Conservation (phyloP, 1,284 basidiomycete genomes). For the Fomitiporia mediterranea region DNA sequence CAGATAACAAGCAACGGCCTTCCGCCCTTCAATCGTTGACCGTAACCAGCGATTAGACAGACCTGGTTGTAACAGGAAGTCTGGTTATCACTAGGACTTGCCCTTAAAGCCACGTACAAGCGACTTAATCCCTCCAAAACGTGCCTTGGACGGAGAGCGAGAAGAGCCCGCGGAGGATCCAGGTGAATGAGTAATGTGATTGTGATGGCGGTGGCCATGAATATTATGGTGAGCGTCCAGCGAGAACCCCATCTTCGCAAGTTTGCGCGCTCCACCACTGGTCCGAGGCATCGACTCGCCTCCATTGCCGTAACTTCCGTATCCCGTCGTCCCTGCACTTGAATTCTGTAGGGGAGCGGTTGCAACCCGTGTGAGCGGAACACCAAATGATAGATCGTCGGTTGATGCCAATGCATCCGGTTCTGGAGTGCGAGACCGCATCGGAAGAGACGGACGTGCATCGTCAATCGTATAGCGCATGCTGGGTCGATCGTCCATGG, state of each 20-base stretch:
- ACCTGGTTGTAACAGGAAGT: too few species aligned
- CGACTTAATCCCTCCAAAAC: constrained; percentile 19
- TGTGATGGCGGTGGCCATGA: neutral
- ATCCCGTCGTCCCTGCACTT: neutral
- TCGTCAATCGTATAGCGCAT: constrained; percentile 8
- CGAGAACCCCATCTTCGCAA: constrained; percentile 19
- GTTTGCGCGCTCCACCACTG: constrained; percentile 12
- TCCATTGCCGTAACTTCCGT: neutral
- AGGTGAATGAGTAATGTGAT: neutral
- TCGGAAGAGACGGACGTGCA: constrained; percentile 2
- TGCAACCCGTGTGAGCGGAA: constrained; percentile 19
- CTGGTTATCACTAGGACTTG: constrained; percentile 1
- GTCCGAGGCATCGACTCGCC: neutral
- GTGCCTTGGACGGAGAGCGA: constrained; percentile 14
- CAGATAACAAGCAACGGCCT: too few species aligned
- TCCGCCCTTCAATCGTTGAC: too few species aligned
- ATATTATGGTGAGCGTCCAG: constrained; percentile 9
- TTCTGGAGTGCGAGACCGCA: constrained; percentile 15
- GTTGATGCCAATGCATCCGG: constrained; percentile 1
- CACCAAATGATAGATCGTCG: constrained; percentile 7
- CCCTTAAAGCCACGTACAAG: constrained; percentile 16
- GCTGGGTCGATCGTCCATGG: neutral
- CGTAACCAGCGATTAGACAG: too few species aligned
- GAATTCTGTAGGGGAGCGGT: constrained; percentile 17
- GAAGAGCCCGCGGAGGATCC: constrained; percentile 3